Evolutionary conservation across 768 basidiomycete genomes (phyloP), one percentile per base, ranked within the genome.

Genomic region (Mrakia hoshinonis): DNA sequence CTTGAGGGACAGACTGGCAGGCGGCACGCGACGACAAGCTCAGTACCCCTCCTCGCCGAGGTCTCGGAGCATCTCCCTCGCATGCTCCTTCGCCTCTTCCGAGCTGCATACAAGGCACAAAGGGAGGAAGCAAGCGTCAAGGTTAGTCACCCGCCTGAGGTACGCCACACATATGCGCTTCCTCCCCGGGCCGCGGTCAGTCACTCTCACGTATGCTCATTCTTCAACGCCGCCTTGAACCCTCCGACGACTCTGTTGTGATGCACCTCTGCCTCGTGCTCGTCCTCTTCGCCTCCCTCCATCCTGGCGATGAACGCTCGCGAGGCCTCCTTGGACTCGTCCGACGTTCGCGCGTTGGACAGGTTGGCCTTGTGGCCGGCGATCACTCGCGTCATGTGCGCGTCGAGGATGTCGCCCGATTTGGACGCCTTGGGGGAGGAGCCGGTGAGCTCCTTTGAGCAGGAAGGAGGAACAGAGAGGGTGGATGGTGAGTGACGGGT

Each of bases 311-410:
- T 67, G 26, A 72, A 62, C 63, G 72, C 63, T 43, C 68, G 49
- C 52, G 74, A 74, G 67, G 69, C 67, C 63, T 69, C 70, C 70
- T 74, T 74, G 66, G 70, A 61, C 46, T 74, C 74, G 22, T 74
- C 74, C 36, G 70, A 68, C 49, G 70, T 68, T 38, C 54, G 63
- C 49, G 62, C 66, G 68, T 72, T 69, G 70, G 60, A 72, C 74
- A n/a, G 70, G 67, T 68, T 71, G 20, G 71, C 74, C 68, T 74
- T 74, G 55, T 74, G 74, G 24, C 74, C 74, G n/a, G 70, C 61
- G 38, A 62, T 20, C 10, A 62, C 47, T 9, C 22, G 20, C 11
- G 22, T 34, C 9, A 39, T 43, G 43, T 46, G 55, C 13, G n/a
- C n/a, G 29, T 49, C 68, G 31, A 34, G 36, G 29, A 9, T 55